Percentiles rank a stretch among this genome's conserved stretches.
Conservation (phyloP, 2,329 filamentous ascomycete genomes). For the Raffaelea arxii region DNA sequence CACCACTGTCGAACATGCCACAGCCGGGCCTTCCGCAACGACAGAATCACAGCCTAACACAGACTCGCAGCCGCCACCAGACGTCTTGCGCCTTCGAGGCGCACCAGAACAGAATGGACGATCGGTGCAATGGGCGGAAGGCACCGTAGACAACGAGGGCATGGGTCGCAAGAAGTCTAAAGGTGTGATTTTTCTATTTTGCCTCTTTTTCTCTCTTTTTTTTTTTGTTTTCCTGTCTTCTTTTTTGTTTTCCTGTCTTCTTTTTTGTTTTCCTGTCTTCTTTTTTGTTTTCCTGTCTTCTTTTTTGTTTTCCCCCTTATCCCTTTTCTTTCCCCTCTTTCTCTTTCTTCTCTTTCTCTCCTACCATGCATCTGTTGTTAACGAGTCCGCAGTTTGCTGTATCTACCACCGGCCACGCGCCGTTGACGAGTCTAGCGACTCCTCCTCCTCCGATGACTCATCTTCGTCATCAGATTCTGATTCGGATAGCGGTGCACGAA, state of each 20-base stretch:
- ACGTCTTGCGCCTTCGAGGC: slow-evolving; percentile 44
- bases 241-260: no score
- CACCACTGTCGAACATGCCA: background rate
- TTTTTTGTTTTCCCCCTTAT: no score
- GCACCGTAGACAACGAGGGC: slow-evolving; percentile 91
- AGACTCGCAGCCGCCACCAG: slow-evolving; percentile 15
- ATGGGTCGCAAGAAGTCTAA: slow-evolving; percentile 92
- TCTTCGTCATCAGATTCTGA: slow-evolving; percentile 39
- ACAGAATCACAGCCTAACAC: slow-evolving; percentile 14
- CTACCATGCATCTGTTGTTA: no score
- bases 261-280: no score
- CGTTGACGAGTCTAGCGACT: slow-evolving; percentile 73
- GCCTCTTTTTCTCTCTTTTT: background rate
- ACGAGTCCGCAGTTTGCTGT: slow-evolving; percentile 87
- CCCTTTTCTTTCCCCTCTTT: no score
- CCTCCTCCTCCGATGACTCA: slow-evolving; percentile 48
- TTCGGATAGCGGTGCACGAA: slow-evolving; percentile 17
- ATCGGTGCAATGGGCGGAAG: slow-evolving; percentile 83
- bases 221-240: background rate
- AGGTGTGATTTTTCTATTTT: no score
- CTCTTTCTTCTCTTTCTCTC: no score
- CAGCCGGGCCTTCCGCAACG: background rate
- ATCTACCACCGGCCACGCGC: slow-evolving; percentile 86
- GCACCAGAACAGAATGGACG: slow-evolving; percentile 36
- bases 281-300: no score